A percentile compares a stretch with the other conserved stretches of the same genome.
phyloP scores from a whole-genome alignment of 2,329 filamentous ascomycete genomes.

The Fonsecaea nubica region DNA sequence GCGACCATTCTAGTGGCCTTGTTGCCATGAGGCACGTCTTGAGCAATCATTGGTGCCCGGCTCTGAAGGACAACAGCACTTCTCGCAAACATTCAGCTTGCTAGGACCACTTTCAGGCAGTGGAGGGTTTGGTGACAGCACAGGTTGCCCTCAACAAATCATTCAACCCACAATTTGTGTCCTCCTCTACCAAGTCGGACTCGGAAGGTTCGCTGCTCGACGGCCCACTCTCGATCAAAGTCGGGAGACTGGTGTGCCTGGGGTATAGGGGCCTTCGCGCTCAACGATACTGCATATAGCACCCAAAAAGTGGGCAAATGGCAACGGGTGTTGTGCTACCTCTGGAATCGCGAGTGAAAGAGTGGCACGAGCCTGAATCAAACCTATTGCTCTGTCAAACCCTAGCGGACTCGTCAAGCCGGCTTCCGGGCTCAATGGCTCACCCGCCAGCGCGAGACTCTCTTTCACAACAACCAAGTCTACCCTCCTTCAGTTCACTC shows the following conservation, averaged over 20 bases:
- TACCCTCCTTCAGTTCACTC: conserved; percentile 38
- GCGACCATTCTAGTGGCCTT: neutral
- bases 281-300: neutral
- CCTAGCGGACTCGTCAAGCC: conserved; percentile 12
- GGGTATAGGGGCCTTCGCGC: neutral
- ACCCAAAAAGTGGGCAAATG: conserved; percentile 23
- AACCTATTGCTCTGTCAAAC: conserved; percentile 22
- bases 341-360: conserved; percentile 22
- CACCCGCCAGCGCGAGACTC: conserved; percentile 20
- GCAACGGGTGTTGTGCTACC: conserved; percentile 30
- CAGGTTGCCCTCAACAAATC: neutral
- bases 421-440: conserved; percentile 26
- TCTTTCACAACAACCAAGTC: conserved; percentile 25
- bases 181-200: neutral
- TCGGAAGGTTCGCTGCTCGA: neutral
- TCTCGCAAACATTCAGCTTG: neutral
- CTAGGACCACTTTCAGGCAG: neutral
- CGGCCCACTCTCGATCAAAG: neutral
- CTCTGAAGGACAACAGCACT: conserved; percentile 17
- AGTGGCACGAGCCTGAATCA: conserved; percentile 27
- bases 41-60: conserved; percentile 17
- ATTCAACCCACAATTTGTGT: neutral
- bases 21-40: conserved; percentile 23
- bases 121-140: neutral
- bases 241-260: neutral